phyloP scores from a whole-genome alignment of 495 filamentous ascomycete genomes.

The Aspergillus nidulans region DNA sequence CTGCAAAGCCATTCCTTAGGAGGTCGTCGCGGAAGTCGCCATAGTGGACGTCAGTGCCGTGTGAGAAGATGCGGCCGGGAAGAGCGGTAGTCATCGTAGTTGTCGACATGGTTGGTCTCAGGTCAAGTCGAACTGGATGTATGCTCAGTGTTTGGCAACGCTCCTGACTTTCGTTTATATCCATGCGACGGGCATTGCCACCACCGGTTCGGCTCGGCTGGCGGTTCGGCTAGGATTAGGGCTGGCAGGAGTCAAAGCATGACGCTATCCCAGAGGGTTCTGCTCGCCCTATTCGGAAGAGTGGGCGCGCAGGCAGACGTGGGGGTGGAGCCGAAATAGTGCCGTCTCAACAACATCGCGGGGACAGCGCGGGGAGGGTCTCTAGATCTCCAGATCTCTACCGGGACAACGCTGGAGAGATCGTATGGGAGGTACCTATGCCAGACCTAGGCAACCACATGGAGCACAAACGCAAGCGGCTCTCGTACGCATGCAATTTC shows the following conservation, averaged over 20 bases:
- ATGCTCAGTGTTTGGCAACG: background rate
- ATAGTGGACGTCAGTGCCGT: slow-evolving; percentile 1
- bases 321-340: background rate
- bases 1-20: background rate
- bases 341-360: too few species aligned
- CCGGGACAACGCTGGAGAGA: too few species aligned
- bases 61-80: background rate
- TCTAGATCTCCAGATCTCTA: too few species aligned
- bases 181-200: background rate
- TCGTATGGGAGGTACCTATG: too few species aligned
- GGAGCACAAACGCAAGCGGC: background rate
- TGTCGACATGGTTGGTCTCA: background rate
- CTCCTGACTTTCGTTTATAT: background rate
- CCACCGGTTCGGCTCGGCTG: background rate
- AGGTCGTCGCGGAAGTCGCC: slow-evolving; percentile 7
- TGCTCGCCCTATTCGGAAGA: background rate
- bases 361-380: too few species aligned
- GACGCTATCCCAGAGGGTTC: too few species aligned
- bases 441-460: too few species aligned
- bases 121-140: too few species aligned
- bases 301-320: background rate
- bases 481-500: slow-evolving; percentile 3
- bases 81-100: background rate
- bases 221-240: background rate
- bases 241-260: too few species aligned